Percentiles rank a stretch among this genome's conserved stretches.
These are phyloP conservation scores for Penicillium silybi DNA, from an alignment of 495 filamentous ascomycete genomes.

Conservation along the genomic window DNA sequence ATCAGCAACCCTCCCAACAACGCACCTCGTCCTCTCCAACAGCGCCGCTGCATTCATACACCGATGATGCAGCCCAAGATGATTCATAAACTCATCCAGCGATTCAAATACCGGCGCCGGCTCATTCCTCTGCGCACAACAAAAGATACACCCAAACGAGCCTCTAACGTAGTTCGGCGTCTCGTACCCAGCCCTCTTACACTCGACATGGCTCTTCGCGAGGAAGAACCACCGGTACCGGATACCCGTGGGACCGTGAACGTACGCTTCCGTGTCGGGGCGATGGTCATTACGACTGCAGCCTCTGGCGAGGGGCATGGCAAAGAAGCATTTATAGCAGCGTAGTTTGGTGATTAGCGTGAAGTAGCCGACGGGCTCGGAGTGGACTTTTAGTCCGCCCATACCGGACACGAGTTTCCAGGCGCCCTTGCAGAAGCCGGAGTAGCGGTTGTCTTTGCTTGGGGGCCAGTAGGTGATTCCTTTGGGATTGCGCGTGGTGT, in stretches of 20 bases:
- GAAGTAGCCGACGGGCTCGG: constrained; percentile 34
- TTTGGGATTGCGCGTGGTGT: background rate
- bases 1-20: constrained; percentile 27
- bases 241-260: constrained; percentile 29
- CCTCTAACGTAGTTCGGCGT: constrained; percentile 4
- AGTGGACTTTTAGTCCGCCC: constrained; percentile 31
- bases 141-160: constrained; percentile 46
- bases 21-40: constrained; percentile 29
- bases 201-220: constrained; percentile 43
- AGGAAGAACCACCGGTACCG: constrained; percentile 49
- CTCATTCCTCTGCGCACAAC: constrained; percentile 33
- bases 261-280: constrained; percentile 29
- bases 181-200: constrained; percentile 15
- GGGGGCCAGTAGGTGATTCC: constrained; percentile 21
- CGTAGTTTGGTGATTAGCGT: constrained; percentile 31
- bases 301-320: constrained; percentile 24
- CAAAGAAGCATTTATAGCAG: constrained; percentile 43
- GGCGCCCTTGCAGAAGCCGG: constrained; percentile 51
- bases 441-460: constrained; percentile 40
- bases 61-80: constrained; percentile 33
- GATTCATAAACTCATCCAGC: constrained; percentile 41
- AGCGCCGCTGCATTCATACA: constrained; percentile 4
- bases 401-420: constrained; percentile 42
- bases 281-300: background rate
- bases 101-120: constrained; percentile 32